Conservation (phyloP, 495 filamentous ascomycete species). For the Lophiotrema nucula region DNA sequence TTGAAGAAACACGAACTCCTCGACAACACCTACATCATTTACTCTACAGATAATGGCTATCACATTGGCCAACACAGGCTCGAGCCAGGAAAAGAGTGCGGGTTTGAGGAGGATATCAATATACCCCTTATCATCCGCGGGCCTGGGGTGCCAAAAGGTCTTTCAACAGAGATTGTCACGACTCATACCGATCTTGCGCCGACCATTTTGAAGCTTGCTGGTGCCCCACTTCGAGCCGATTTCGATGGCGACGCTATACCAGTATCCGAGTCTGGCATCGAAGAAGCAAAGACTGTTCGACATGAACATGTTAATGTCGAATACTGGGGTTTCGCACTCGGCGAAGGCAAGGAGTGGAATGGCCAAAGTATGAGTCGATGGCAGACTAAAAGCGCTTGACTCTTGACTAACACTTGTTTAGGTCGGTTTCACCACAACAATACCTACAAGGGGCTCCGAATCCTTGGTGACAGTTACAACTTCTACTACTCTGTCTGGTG, state of each 20-base stretch:
- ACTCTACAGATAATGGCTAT: slow-evolving; percentile 73
- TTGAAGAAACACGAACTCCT: slow-evolving; percentile 54
- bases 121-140: slow-evolving; percentile 58
- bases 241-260: slow-evolving; percentile 39
- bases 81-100: slow-evolving; percentile 68
- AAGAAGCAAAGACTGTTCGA: slow-evolving; percentile 34
- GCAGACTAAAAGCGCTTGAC: not conserved
- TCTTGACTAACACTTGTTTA: slow-evolving; percentile 1
- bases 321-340: slow-evolving; percentile 40
- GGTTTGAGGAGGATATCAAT: slow-evolving; percentile 73
- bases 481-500: slow-evolving; percentile 38
- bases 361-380: not conserved
- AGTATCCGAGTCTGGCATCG: slow-evolving; percentile 24
- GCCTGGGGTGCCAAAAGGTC: slow-evolving; percentile 31
- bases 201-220: slow-evolving; percentile 58
- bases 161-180: slow-evolving; percentile 55
- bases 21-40: slow-evolving; percentile 70
- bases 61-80: slow-evolving; percentile 73
- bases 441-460: slow-evolving; percentile 38
- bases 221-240: slow-evolving; percentile 30
- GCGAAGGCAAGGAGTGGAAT: slow-evolving; percentile 35
- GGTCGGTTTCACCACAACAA: slow-evolving; percentile 34
- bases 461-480: slow-evolving; percentile 30
- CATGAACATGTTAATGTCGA: slow-evolving; percentile 50
- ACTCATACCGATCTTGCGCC: slow-evolving; percentile 70